A percentile compares a stretch with the other conserved stretches of the same genome.
Evolutionary conservation across 2,329 filamentous ascomycete species (phyloP).

Genomic region (Sporothrix brasiliensis): DNA sequence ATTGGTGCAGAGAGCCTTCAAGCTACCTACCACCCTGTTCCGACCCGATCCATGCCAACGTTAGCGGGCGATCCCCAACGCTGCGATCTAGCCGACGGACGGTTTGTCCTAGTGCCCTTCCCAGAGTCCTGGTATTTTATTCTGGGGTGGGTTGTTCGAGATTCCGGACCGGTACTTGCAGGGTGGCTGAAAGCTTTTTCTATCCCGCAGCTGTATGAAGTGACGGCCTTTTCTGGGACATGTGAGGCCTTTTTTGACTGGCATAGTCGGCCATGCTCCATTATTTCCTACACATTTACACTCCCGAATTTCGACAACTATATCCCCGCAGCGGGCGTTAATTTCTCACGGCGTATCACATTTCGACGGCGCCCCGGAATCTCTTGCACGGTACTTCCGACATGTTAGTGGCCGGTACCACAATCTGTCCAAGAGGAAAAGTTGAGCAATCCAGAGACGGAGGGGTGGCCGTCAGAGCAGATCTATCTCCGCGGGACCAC

Average conservation of each 20-base stretch:
- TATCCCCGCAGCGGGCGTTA: background rate
- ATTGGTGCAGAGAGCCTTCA: background rate
- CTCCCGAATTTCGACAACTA: background rate
- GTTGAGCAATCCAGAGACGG: background rate
- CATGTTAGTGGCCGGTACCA: background rate
- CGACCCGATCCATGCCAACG: background rate
- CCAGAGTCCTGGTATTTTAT: constrained; percentile 8
- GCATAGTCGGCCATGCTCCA: background rate
- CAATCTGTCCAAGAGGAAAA: background rate
- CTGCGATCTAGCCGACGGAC: constrained; percentile 23
- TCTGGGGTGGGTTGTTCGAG: constrained; percentile 2
- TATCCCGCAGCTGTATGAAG: background rate
- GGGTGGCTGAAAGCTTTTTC: background rate
- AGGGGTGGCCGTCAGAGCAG: background rate
- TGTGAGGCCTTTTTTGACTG: constrained; percentile 8
- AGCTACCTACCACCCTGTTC: constrained; percentile 5
- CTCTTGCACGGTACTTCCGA: constrained; percentile 13
- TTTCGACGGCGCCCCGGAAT: too few relatives aligned
- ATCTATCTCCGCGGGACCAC: background rate
- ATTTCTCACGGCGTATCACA: too few relatives aligned
- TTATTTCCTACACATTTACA: background rate
- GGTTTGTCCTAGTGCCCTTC: background rate
- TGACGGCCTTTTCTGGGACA: background rate
- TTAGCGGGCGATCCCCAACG: constrained; percentile 22
- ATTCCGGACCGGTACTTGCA: background rate